These are phyloP conservation scores for Alternaria dauci DNA, from an alignment of 2,329 filamentous ascomycete species.

Conservation along the genomic window DNA sequence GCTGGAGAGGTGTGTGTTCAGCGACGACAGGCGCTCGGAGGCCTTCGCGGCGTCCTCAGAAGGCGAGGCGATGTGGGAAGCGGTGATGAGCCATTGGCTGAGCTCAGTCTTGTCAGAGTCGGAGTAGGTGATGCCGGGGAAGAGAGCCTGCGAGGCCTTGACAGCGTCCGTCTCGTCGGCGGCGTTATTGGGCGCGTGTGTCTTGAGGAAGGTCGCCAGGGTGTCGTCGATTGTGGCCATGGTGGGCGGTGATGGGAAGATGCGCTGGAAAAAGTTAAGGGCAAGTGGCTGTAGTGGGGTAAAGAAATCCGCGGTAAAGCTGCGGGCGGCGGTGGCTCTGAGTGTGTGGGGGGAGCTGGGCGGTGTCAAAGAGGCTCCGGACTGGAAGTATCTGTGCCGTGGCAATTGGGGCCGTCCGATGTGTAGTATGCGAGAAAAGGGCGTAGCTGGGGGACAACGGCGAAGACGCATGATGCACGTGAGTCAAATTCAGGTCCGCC, in stretches of 20 bases:
- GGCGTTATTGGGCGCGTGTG: conserved; percentile 51
- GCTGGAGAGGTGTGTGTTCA: conserved; percentile 87
- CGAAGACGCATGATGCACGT: conserved; percentile 39
- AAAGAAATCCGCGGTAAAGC: conserved; percentile 38
- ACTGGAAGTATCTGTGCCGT: conserved; percentile 17
- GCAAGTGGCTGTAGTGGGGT: conserved; percentile 42
- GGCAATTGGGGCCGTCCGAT: conserved; percentile 31
- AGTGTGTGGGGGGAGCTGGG: conserved; percentile 13
- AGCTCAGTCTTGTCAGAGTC: conserved; percentile 85
- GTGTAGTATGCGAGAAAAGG: conserved; percentile 35
- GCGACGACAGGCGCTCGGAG: conserved; percentile 73
- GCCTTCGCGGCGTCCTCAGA: conserved; percentile 65
- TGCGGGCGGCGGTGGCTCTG: conserved; percentile 24
- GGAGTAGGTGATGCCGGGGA: conserved; percentile 74
- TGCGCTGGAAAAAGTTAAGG: conserved; percentile 42
- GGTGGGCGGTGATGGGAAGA: conserved; percentile 27
- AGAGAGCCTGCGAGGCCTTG: conserved; percentile 67
- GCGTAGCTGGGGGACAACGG: conserved; percentile 27
- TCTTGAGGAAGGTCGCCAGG: conserved; percentile 47
- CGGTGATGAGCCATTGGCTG: conserved; percentile 85
- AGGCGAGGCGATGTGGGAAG: conserved; percentile 71
- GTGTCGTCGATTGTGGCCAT: conserved; percentile 51
- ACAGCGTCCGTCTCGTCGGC: conserved; percentile 48
- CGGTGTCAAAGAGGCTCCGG: conserved; percentile 7
- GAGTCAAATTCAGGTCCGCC: conserved; percentile 43